Conservation (phyloP, 23 red algal species). For the Gracilaria vermiculophylla region DNA sequence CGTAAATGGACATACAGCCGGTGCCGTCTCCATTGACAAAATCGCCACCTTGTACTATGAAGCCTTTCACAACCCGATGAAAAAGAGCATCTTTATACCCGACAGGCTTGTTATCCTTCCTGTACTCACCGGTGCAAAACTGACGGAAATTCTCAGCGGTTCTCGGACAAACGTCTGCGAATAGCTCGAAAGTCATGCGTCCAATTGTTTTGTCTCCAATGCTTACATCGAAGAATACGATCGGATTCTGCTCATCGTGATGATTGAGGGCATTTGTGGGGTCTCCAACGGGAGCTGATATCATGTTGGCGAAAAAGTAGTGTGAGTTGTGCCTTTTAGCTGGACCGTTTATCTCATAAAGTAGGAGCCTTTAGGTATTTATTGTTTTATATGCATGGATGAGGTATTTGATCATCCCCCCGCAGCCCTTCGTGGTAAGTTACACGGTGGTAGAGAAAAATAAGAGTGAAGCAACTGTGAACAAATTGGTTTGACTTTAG, state of each 20-base stretch:
- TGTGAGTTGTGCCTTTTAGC: background rate
- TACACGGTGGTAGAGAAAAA: no score
- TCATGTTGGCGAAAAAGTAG: background rate
- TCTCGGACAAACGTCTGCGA: slow-evolving; percentile 83
- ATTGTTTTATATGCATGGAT: no score
- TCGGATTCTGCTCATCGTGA: slow-evolving; percentile 42
- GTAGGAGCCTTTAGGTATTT: no score
- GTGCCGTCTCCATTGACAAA: slow-evolving; percentile 76
- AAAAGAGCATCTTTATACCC: slow-evolving; percentile 74
- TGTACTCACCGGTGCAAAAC: slow-evolving; percentile 68
- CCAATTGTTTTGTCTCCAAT: slow-evolving; percentile 69
- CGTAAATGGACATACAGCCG: slow-evolving; percentile 90
- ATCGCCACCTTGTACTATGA: slow-evolving; percentile 95
- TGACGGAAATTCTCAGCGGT: slow-evolving; percentile 85
- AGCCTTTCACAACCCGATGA: slow-evolving; percentile 86
- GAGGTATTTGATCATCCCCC: no score
- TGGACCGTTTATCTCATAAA: no score
- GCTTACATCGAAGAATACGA: slow-evolving; percentile 82
- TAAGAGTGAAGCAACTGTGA: no score
- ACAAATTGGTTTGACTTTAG: no score
- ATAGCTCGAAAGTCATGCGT: slow-evolving; percentile 80
- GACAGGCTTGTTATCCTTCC: slow-evolving; percentile 30
- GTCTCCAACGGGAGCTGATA: slow-evolving; percentile 15
- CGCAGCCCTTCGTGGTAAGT: no score
- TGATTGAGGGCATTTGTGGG: slow-evolving; percentile 39